Evolutionary conservation across 2,329 filamentous ascomycete genomes (phyloP).

Genomic region (Phyllosticta paracitricarpa): DNA sequence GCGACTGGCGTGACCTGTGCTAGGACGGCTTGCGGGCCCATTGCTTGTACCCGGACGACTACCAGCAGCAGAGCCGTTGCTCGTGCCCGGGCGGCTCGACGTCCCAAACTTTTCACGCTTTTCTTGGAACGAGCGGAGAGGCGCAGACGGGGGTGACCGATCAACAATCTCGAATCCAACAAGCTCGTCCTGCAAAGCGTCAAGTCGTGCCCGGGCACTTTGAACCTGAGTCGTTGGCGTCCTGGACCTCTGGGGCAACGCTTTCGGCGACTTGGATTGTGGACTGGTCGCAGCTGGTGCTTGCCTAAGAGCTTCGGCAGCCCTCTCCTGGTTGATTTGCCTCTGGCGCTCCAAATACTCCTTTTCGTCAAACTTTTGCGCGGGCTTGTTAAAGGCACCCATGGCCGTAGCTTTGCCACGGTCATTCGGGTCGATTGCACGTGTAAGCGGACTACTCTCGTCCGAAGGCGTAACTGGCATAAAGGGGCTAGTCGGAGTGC

Average conservation of each 20-base stretch:
- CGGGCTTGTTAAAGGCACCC: slow-evolving; percentile 62
- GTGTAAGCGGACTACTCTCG: slow-evolving; percentile 51
- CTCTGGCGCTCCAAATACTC: slow-evolving; percentile 75
- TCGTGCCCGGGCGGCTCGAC: background rate
- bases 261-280: background rate
- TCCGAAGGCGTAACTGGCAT: slow-evolving; percentile 61
- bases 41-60: background rate
- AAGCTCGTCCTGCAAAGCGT: background rate
- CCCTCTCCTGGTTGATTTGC: slow-evolving; percentile 60
- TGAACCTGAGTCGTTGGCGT: background rate
- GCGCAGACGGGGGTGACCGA: slow-evolving; percentile 11
- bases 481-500: slow-evolving; percentile 28
- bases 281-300: no score
- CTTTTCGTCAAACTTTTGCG: slow-evolving; percentile 69
- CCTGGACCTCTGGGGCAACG: background rate
- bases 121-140: slow-evolving; percentile 16
- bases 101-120: slow-evolving; percentile 26
- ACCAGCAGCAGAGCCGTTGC: background rate
- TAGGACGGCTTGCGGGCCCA: background rate
- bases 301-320: background rate
- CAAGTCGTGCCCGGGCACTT: background rate
- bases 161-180: background rate
- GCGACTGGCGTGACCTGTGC: background rate
- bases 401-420: slow-evolving; percentile 71
- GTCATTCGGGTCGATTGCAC: slow-evolving; percentile 63